Evolutionary conservation across 1,284 basidiomycete genomes (phyloP).

Genomic region (Rhodotorula mucilaginosa): DNA sequence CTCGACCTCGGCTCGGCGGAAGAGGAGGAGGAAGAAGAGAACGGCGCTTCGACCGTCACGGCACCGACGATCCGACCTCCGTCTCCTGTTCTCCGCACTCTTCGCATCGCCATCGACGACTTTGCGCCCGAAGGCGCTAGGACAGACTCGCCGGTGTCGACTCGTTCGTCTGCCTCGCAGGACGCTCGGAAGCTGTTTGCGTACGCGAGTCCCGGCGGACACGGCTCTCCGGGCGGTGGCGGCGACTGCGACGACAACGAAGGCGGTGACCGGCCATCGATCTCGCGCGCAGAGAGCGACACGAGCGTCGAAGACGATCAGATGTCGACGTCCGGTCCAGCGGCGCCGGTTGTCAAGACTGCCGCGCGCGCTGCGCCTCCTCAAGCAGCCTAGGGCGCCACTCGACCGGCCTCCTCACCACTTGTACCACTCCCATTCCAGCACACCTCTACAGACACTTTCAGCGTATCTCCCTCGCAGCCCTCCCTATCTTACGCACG

Average conservation of each 20-base stretch:
- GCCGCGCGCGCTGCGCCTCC: no score
- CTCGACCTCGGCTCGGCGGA: neutral
- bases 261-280: neutral
- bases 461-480: no score
- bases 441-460: no score
- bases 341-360: neutral
- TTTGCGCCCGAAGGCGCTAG: neutral
- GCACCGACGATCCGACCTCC: neutral
- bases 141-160: neutral
- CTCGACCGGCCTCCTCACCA: no score
- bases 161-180: neutral
- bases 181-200: neutral
- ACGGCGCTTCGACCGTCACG: neutral
- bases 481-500: no score
- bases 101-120: neutral
- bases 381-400: no score
- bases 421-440: no score
- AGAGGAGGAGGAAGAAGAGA: neutral
- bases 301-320: neutral
- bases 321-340: neutral
- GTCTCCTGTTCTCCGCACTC: neutral
- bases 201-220: neutral
- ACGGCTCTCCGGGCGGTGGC: neutral
- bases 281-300: neutral
- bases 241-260: no score